Evolutionary conservation across 306 rosid genomes (phyloP), one percentile per base, ranked within the genome.

Genomic region (Carpinus fangiana): DNA sequence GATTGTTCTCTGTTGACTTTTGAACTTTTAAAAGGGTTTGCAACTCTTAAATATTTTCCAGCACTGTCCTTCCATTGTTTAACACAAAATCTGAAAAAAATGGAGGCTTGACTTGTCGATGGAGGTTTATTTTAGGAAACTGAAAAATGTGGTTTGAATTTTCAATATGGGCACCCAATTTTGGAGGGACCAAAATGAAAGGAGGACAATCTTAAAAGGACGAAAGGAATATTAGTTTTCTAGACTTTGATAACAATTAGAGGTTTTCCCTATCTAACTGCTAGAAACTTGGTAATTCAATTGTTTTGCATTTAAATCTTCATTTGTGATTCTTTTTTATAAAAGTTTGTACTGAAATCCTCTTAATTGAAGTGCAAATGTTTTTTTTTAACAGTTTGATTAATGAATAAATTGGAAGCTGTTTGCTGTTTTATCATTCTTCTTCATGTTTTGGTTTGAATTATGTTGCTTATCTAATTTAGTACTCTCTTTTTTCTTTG

Each of bases 401-500:
- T 61, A 9, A 18, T 66, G 16, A 20, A 38, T 8, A 38, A 36
- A 3, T 38, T 66, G 7, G 7, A 17, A 38, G 18, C 6, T 18
- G n/a, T 61, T 57, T 21, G 28, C 20, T 3, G 46, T 34, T 14
- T 16, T 64, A 16, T 36, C 21, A 17, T 66, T 66, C 21, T 36
- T 64, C 11, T 62, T 20, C 21, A 10, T 12, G 16, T 18, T 52
- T 46, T 73, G 46, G 26, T 71, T 59, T 76, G 70, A 79, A 53
- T 28, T 45, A 20, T 21, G 7, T 69, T 7, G 13, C 20, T 16
- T 4, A 51, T 62, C 13, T 41, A 77, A 62, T 61, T 55, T 73
- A 45, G 31, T 31, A 26, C 8, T 36, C 71, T 47, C 28, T 59
- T 70, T 20, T 71, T 74, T 53, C 59, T n/a, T 38, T 38, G 87